Evolutionary conservation across 1,284 basidiomycete species (phyloP).

Genomic region (Neonothopanus nambi): DNA sequence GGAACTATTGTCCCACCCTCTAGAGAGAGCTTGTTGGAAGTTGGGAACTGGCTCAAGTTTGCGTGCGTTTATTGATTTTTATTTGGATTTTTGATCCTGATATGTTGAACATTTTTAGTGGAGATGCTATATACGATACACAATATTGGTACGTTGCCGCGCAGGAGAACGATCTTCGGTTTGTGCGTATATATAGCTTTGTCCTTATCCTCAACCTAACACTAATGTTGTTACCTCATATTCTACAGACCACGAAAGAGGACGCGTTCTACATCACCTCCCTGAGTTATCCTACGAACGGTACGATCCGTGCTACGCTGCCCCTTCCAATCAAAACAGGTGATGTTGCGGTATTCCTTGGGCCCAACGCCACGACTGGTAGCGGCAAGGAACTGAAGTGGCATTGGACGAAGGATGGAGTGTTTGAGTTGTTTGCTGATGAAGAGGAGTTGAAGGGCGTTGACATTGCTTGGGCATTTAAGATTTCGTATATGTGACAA

Average conservation of each 20-base stretch:
- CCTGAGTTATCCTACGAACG: constrained; percentile 24
- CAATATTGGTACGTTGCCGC: constrained; percentile 18
- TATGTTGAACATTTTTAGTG: constrained; percentile 9
- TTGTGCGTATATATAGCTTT: constrained; percentile 15
- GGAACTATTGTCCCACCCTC: constrained; percentile 33
- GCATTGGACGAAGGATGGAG: constrained; percentile 9
- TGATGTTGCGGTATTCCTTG: constrained; percentile 32
- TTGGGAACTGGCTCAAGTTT: constrained; percentile 35
- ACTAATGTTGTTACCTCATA: neutral
- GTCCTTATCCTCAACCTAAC: neutral
- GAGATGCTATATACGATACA: constrained; percentile 28
- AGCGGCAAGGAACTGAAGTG: neutral
- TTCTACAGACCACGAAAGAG: constrained; percentile 25
- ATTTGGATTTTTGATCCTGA: constrained; percentile 14
- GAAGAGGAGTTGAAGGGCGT: constrained; percentile 10
- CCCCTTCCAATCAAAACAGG: constrained; percentile 31
- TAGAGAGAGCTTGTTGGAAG: constrained; percentile 29
- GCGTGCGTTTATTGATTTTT: constrained; percentile 21
- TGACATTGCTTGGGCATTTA: constrained; percentile 17
- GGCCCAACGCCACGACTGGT: neutral
- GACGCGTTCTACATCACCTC: constrained; percentile 38
- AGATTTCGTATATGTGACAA: constrained; percentile 1
- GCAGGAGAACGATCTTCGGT: constrained; percentile 13
- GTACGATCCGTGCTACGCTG: constrained; percentile 23
- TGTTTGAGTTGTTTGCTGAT: constrained; percentile 13